Conservation (phyloP, 179 eudicot species). For the Camellia oleifera region DNA sequence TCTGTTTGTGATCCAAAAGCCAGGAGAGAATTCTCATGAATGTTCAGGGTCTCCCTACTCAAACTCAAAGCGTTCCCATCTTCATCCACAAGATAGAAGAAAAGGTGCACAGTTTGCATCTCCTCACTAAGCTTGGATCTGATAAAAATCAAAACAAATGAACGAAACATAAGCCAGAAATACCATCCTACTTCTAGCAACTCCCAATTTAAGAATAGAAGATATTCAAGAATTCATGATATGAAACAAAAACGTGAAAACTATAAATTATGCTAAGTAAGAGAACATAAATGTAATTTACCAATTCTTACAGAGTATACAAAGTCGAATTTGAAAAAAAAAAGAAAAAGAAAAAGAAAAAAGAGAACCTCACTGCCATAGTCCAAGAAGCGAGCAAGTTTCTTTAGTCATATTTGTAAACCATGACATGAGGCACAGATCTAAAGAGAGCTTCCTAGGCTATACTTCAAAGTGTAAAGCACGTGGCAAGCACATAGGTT, state of each 20-base stretch:
- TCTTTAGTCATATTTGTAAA: neutral
- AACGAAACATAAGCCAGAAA: neutral
- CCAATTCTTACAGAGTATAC: neutral
- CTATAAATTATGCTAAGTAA: neutral
- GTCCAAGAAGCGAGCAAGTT: constrained; percentile 6
- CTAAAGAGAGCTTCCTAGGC: neutral
- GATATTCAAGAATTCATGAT: neutral
- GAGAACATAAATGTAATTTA: neutral
- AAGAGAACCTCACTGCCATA: neutral
- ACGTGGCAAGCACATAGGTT: neutral
- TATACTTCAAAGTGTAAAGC: neutral
- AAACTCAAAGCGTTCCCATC: constrained; percentile 57
- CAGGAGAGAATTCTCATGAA: constrained; percentile 49
- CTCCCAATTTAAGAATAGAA: neutral
- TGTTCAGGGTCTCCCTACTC: constrained; percentile 43
- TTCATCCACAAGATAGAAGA: constrained; percentile 96
- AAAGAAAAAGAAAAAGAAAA: too few species aligned
- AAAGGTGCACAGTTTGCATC: constrained; percentile 54
- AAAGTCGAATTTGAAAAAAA: neutral
- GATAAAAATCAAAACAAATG: constrained; percentile 16
- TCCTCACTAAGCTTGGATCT: constrained; percentile 47
- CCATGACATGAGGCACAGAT: neutral
- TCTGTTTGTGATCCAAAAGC: constrained; percentile 77
- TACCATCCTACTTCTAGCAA: neutral
- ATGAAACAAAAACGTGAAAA: neutral